phyloP scores from a whole-genome alignment of 768 basidiomycete genomes.

The Kwoniella bestiolae region DNA sequence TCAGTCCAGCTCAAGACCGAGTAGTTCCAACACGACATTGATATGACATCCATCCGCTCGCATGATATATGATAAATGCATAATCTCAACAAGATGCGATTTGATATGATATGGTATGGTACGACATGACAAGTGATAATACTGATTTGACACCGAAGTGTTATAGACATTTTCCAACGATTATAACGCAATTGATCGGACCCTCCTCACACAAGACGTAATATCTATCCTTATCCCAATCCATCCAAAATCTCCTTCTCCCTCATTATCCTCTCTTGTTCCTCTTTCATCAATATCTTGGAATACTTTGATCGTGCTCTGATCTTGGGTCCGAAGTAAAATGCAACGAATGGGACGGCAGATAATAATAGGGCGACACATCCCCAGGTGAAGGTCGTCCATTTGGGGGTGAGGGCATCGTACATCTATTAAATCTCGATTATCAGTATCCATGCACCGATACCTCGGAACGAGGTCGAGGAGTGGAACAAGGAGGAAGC shows the following conservation, averaged over 20 bases:
- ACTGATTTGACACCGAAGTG: background rate
- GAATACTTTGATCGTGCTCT: constrained; percentile 43
- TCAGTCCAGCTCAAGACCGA: too few species aligned
- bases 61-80: background rate
- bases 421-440: too few species aligned
- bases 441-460: too few species aligned
- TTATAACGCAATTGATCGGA: background rate
- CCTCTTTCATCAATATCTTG: constrained; percentile 47
- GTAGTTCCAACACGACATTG: too few species aligned
- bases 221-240: constrained; percentile 12
- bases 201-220: background rate
- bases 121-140: background rate
- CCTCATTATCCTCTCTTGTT: constrained; percentile 28
- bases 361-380: constrained; percentile 64
- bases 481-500: too few species aligned
- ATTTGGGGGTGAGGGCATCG: constrained; percentile 63
- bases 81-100: background rate
- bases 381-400: constrained; percentile 59
- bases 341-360: constrained; percentile 61
- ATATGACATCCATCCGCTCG: too few species aligned
- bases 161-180: background rate
- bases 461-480: too few species aligned
- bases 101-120: background rate
- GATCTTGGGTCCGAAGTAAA: constrained; percentile 54
- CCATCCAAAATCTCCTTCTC: constrained; percentile 20